Base-by-base conservation (phyloP, 192 early-diverging fungal species). In the Pilaira anomala region DNA sequence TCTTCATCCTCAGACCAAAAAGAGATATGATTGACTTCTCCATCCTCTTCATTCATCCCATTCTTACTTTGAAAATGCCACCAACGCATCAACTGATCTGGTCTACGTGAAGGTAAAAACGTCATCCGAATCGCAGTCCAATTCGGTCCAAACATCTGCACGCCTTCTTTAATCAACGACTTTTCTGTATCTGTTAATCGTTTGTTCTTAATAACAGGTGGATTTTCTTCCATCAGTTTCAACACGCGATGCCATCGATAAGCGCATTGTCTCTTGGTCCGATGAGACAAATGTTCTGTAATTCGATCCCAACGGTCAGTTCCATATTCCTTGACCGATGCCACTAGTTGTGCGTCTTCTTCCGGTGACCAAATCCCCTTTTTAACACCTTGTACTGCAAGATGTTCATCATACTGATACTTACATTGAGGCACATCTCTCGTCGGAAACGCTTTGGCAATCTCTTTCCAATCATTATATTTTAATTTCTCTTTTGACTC, bases 101-200 rank as follows among this genome's bases (percentile, higher is more conserved):
- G 71, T 45, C 26, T 59, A 41, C 65, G 59, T 2, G 56, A 8
- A 6, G 71, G 71, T 16, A 73, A 44, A 53, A 63, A 73, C 6
- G 71, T 59, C 1, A 18, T 29, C 3, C 52, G 49, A 39, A 73
- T 67, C 2, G 71, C 71, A 19, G 50, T n/a, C 71, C 71, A 73
- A 46, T 67, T 36, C 12, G 42, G 40, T 11, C 71, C 71, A 67
- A 73, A 73, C 71, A 73, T 67, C 12, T 48, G 44, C 9, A 73
- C 61, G 1, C 71, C 71, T 63, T 73, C 48, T 9, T 39, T 24
- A 8, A 73, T 52, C 8, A 62, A 53, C 3, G 36, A 36, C 28
- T 63, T 67, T 36, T 73, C 71, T n/a, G 48, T n/a, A 12, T 64
- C 54, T 18, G 45, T 33, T 12, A 73, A 41, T 21, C 25, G n/a